Percentiles rank a stretch among this genome's conserved stretches.
Evolutionary conservation across 345 rosid species (phyloP).

Genomic region (Crucihimalaya himalaica): DNA sequence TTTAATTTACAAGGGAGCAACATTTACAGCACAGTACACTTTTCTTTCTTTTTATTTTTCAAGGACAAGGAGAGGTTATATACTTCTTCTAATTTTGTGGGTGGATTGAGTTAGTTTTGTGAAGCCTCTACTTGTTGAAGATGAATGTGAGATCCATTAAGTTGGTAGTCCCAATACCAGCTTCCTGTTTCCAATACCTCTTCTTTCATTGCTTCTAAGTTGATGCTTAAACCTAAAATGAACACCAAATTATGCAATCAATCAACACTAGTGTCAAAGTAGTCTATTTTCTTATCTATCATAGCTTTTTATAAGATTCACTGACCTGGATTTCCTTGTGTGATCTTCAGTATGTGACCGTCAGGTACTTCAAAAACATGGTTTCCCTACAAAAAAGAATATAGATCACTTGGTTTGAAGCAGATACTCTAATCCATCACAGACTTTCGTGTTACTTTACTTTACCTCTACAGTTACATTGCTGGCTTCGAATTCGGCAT

Average conservation of each 20-base stretch:
- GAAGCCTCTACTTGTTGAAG: conserved; percentile 59
- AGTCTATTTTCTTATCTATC: neutral
- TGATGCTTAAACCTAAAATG: conserved; percentile 54
- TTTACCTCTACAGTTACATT: conserved; percentile 73
- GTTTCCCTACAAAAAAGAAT: conserved; percentile 59
- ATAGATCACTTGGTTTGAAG: neutral
- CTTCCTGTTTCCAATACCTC: conserved; percentile 66
- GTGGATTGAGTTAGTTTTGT: conserved; percentile 23
- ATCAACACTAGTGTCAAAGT: neutral
- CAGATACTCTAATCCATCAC: neutral
- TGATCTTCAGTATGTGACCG: conserved; percentile 69
- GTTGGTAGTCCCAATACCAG: conserved; percentile 86
- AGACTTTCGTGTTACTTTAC: neutral
- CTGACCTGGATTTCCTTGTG: conserved; percentile 64
- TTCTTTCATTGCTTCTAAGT: conserved; percentile 53
- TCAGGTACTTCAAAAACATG: conserved; percentile 86
- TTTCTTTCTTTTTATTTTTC: conserved; percentile 26
- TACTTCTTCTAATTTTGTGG: neutral
- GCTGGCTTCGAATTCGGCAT: conserved; percentile 89
- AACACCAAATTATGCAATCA: neutral
- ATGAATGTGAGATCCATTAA: conserved; percentile 55
- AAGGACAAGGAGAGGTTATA: conserved; percentile 14
- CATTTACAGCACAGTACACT: conserved; percentile 14
- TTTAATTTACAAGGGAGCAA: conserved; percentile 27
- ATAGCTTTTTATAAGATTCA: neutral